Percentiles rank a stretch among this genome's conserved stretches.
phyloP scores from a whole-genome alignment of 2,329 filamentous ascomycete species.

The Elsinoe necatrix region DNA sequence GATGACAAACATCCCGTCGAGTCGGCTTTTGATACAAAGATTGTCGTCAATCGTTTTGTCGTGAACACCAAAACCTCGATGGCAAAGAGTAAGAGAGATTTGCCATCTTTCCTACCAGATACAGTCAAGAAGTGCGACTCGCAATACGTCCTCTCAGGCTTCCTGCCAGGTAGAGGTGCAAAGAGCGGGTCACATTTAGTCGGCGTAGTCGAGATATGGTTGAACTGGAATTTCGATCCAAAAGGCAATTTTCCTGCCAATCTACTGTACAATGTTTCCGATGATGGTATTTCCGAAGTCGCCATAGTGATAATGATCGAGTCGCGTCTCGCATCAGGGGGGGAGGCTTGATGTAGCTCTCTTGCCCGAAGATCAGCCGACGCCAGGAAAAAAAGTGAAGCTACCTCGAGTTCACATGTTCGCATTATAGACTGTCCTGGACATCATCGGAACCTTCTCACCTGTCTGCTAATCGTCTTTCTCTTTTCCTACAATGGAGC shows the following conservation, averaged over 20 bases:
- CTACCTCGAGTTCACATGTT: background rate
- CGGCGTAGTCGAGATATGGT: conserved; percentile 83
- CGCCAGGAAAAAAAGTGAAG: conserved; percentile 8
- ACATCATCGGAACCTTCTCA: too few relatives aligned
- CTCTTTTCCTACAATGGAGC: conserved; percentile 1
- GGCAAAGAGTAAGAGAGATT: conserved; percentile 61
- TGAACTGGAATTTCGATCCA: conserved; percentile 55
- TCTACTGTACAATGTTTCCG: conserved; percentile 31
- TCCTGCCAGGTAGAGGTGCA: conserved; percentile 62
- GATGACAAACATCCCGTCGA: conserved; percentile 79
- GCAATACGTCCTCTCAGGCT: conserved; percentile 70
- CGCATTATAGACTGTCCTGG: background rate
- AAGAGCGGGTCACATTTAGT: conserved; percentile 67
- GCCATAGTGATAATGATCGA: conserved; percentile 7
- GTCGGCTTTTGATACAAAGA: conserved; percentile 96
- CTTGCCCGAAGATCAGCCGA: conserved; percentile 5
- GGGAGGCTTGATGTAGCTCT: background rate
- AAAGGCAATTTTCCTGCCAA: conserved; percentile 47
- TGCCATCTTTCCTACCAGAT: conserved; percentile 37
- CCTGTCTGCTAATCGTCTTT: background rate
- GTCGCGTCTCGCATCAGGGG: background rate
- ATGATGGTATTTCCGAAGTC: background rate
- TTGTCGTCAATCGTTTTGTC: conserved; percentile 68
- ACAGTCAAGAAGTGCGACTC: conserved; percentile 72
- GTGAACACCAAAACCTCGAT: conserved; percentile 82